Base-by-base conservation (phyloP, 768 basidiomycete genomes). In the Sporobolomyces roseus region DNA sequence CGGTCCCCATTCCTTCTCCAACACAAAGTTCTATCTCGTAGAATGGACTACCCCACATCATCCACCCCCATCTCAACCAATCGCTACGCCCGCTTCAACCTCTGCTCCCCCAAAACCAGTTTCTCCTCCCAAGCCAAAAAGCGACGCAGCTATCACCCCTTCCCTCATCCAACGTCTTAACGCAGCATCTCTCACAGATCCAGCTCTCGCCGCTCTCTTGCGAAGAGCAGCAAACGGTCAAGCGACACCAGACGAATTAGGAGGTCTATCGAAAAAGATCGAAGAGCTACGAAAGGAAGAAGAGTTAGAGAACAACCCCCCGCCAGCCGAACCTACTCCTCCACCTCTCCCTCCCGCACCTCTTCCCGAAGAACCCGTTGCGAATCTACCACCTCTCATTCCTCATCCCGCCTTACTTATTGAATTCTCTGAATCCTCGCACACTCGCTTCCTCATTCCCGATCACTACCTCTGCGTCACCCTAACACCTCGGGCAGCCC, bases 1-100 rank as follows among this genome's bases (percentile, higher is more conserved):
- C 66, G 71, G 71, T 0, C 71, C 71, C 7, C 71, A 68, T 59
- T 61, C 52, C 25, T 67, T 72, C 63, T 12, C n/a, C 32, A 7
- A 29, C 3, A 46, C 63, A 16, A n/a, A 32, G 41, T 45, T 72
- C n/a, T 62, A 48, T 48, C 58, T 67, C 32, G 66, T 52, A 10
- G 58, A 66, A 14, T 66, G 65, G 65, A 46, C 58, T 10, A 43
- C 32, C 13, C 25, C 55, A n/a, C 33, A 48, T 1, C 41, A 27
- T 10, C 36, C 45, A 0, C 16, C n/a, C 36, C 50, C 61, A 13
- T 9, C 38, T 41, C 38, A 17, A 41, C 38, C 9, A 41, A 17
- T 17, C 10, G 38, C 38, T 43, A 33, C 38, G 45, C 27, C 6
- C n/a, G 41, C 27, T 36, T 48, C 61, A 35, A 48, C 38, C 32